Base-by-base conservation (phyloP, 352 stramenopile species). In the Globisporangium heterothallicum region DNA sequence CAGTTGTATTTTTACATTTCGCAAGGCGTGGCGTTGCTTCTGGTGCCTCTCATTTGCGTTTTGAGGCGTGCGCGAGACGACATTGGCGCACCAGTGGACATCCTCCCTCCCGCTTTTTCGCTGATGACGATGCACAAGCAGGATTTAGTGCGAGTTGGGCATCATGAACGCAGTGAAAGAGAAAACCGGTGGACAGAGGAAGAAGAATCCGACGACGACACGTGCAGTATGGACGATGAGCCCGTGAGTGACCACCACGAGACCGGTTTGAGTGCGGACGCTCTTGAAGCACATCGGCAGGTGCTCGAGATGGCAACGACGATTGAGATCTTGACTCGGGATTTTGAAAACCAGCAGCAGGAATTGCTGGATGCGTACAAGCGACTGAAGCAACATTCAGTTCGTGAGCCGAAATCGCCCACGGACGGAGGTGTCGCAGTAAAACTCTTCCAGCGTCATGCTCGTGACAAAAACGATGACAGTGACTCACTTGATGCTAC, bases 261-360 rank as follows among this genome's bases (percentile, higher is more conserved):
- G 0, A 25, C 56, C 18, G 25, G 57, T 7, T 25, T 66, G 47
- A 55, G 52, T 35, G 55, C 62, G 6, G 57, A 67, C 19, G 63
- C 72, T 35, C 51, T 78, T 25, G 64, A 80, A 22, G 74, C 65
- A 9, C 76, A 87, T 48, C 69, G 67, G 16, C 73, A 87, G 54
- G 74, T 87, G 52, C 62, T 87, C 16, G 69, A 70, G 40, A 87
- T 87, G 74, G 71, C 71, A n/a, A 42, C 47, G 35, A 78, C 73
- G 25, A 84, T 87, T 27, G 76, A 79, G 49, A 69, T 76, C 36
- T 72, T 87, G 60, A 73, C 67, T 42, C 60, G 66, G 12, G 72
- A 87, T 55, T 87, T 83, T 44, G 71, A 78, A 58, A 55, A 63
- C 10, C 64, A 84, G 25, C 73, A 87, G 49, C 61, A 69, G 19